phyloP scores from a whole-genome alignment of 1,139 yeast genomes.

The Pichia sp. region DNA sequence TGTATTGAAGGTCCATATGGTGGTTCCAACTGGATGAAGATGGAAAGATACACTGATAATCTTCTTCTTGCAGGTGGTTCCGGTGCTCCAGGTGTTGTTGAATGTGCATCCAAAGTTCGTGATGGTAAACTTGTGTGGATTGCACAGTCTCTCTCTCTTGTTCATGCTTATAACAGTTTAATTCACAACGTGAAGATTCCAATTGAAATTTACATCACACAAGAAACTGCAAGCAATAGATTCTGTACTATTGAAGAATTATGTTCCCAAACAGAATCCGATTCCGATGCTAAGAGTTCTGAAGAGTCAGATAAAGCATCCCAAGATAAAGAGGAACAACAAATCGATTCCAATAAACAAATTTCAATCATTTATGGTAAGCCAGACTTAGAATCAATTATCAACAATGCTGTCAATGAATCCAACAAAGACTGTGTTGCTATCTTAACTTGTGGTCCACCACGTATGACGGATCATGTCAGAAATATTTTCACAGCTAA shows the following conservation, averaged over 20 bases:
- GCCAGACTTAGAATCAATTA: constrained; percentile 39
- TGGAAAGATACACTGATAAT: constrained; percentile 48
- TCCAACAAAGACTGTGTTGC: constrained; percentile 39
- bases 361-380: constrained; percentile 37
- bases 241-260: constrained; percentile 6
- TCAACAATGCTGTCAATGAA: constrained; percentile 34
- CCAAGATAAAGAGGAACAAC: no score
- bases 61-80: constrained; percentile 68
- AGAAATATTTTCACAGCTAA: constrained; percentile 19
- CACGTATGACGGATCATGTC: constrained; percentile 41
- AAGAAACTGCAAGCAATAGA: no score
- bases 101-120: constrained; percentile 35
- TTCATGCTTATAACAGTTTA: constrained; percentile 11
- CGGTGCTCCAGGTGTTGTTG: constrained; percentile 61
- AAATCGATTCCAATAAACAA: no score
- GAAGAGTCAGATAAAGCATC: constrained; percentile 1
- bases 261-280: neutral
- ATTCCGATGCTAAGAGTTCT: neutral
- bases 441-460: constrained; percentile 45
- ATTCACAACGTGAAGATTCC: constrained; percentile 5
- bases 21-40: constrained; percentile 16
- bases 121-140: constrained; percentile 19
- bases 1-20: constrained; percentile 70
- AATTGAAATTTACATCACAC: constrained; percentile 19
- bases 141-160: constrained; percentile 6